Percentiles rank a stretch among this genome's conserved stretches.
These are phyloP conservation scores for Polyporus arcularius DNA, from an alignment of 768 basidiomycete genomes.

Conservation along the genomic window DNA sequence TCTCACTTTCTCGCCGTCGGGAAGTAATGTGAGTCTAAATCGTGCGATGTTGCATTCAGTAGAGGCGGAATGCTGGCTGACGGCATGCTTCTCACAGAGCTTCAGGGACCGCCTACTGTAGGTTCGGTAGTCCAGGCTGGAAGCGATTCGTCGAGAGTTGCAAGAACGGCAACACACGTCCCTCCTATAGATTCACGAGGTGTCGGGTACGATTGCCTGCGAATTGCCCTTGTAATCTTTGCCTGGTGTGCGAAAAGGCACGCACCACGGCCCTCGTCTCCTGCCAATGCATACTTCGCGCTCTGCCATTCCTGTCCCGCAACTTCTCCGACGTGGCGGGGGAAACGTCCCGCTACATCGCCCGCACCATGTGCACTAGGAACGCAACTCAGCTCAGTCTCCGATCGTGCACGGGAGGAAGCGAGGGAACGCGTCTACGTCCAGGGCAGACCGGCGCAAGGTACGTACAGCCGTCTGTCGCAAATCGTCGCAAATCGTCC, in stretches of 20 bases:
- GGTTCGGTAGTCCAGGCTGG: no score
- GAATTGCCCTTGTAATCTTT: no score
- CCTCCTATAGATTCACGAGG: no score
- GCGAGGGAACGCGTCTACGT: neutral
- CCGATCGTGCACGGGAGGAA: neutral
- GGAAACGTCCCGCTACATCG: neutral
- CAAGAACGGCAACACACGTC: no score
- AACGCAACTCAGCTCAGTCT: conserved; percentile 3
- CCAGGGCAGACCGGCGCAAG: neutral
- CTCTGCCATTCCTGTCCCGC: neutral
- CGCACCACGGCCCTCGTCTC: neutral
- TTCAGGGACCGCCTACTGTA: no score
- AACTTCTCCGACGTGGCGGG: neutral
- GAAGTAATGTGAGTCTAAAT: no score
- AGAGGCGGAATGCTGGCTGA: no score
- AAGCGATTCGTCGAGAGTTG: no score
- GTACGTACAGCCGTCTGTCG: neutral
- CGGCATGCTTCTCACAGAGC: no score
- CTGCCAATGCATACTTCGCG: neutral
- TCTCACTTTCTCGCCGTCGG: no score
- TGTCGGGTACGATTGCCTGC: no score
- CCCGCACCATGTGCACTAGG: neutral
- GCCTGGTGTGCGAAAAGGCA: neutral
- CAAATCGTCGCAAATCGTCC: neutral
- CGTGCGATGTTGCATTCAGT: no score